Evolutionary conservation across 2,329 filamentous ascomycete species (phyloP).

Genomic region (Ceratocystiopsis minuta): DNA sequence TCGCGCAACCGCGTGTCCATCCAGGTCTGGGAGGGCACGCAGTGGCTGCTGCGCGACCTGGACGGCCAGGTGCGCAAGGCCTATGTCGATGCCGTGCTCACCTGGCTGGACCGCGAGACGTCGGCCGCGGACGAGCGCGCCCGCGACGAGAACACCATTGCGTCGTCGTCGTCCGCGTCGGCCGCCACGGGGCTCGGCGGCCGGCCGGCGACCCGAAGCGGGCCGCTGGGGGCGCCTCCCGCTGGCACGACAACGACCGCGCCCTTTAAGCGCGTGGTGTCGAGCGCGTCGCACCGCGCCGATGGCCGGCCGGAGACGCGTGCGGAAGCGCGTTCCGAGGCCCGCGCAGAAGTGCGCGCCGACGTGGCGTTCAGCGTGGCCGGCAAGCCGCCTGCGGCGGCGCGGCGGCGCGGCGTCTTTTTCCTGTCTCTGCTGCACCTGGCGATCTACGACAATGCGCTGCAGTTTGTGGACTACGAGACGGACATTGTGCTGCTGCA

Average conservation of each 20-base stretch:
- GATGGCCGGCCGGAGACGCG: too few relatives aligned
- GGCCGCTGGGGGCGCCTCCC: slow-evolving; percentile 1
- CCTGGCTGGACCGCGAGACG: slow-evolving; percentile 74
- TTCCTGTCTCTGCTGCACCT: slow-evolving; percentile 74
- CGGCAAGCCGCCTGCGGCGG: not conserved
- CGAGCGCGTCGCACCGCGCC: too few relatives aligned
- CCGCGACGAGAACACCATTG: slow-evolving; percentile 28
- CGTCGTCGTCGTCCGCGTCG: not conserved
- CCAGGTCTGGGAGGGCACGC: slow-evolving; percentile 87
- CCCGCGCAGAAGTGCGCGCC: not conserved
- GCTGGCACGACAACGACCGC: not conserved
- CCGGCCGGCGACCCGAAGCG: slow-evolving; percentile 23
- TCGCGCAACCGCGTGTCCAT: slow-evolving; percentile 59
- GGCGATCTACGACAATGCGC: slow-evolving; percentile 71
- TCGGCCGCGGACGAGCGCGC: slow-evolving; percentile 46
- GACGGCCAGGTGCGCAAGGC: slow-evolving; percentile 64
- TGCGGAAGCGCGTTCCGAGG: too few relatives aligned
- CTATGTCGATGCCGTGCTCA: slow-evolving; percentile 66
- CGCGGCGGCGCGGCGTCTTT: slow-evolving; percentile 17
- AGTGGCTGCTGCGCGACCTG: slow-evolving; percentile 73
- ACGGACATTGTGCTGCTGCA: slow-evolving; percentile 62
- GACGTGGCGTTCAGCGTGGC: slow-evolving; percentile 45
- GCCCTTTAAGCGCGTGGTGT: too few relatives aligned
- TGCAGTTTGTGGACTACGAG: slow-evolving; percentile 55
- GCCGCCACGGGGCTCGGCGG: slow-evolving; percentile 20